These are phyloP conservation scores for Jatropha podagrica DNA, from an alignment of 441 rosid genomes.

Conservation along the genomic window DNA sequence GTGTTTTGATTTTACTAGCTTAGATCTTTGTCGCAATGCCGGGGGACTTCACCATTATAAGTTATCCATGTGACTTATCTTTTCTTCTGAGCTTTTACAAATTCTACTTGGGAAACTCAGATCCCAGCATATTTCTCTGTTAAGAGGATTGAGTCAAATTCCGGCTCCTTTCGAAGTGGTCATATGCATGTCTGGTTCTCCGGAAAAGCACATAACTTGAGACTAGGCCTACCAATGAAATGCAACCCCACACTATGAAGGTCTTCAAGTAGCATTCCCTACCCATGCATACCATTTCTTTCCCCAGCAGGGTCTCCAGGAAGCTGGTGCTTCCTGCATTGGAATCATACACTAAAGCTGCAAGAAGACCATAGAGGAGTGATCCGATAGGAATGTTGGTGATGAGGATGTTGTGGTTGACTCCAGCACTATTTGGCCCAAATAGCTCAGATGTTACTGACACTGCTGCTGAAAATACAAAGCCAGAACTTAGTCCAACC, in stretches of 20 bases:
- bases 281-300: constrained; percentile 64
- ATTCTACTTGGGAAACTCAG: neutral
- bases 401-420: constrained; percentile 86
- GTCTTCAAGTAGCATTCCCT: constrained; percentile 64
- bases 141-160: constrained; percentile 24
- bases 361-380: constrained; percentile 73
- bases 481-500: constrained; percentile 79
- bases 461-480: constrained; percentile 72
- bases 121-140: neutral
- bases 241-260: constrained; percentile 65
- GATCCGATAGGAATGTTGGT: constrained; percentile 90
- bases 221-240: constrained; percentile 54
- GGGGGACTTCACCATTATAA: neutral
- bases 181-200: constrained; percentile 66
- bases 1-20: neutral
- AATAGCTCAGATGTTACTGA: constrained; percentile 86
- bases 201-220: constrained; percentile 58
- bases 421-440: constrained; percentile 69
- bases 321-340: constrained; percentile 34
- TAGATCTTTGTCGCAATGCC: neutral
- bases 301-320: constrained; percentile 27
- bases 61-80: no score
- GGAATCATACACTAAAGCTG: constrained; percentile 66
- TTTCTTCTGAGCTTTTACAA: neutral
- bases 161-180: constrained; percentile 40